Conservation (phyloP, 129 eudicot species). For the Lactuca saligna region DNA sequence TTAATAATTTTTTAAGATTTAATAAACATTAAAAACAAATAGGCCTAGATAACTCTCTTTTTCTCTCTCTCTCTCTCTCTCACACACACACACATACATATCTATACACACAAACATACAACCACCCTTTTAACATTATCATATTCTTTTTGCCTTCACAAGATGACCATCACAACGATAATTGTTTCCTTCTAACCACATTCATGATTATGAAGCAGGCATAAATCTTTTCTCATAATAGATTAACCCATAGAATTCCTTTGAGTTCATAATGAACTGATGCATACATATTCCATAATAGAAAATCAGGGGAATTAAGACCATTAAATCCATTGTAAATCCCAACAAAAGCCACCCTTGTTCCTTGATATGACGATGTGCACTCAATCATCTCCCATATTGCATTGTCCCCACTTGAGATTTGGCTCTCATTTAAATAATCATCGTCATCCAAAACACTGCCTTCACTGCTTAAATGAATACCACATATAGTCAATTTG, state of each 20-base stretch:
- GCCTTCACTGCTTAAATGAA: constrained; percentile 64
- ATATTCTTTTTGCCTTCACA: no score
- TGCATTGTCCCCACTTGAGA: constrained; percentile 96
- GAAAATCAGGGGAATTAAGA: constrained; percentile 91
- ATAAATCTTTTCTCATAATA: no score
- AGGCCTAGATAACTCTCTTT: no score
- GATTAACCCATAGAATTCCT: constrained; percentile 84
- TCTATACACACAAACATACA: no score
- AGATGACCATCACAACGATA: no score
- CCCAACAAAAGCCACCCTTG: constrained; percentile 94
- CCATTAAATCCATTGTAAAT: constrained; percentile 96
- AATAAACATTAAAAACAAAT: no score
- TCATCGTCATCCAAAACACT: constrained; percentile 63
- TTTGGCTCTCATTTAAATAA: constrained; percentile 50
- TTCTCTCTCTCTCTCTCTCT: no score
- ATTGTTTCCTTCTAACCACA: no score
- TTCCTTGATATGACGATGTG: constrained; percentile 90
- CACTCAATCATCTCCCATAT: constrained; percentile 96
- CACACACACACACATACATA: no score
- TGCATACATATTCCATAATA: constrained; percentile 69
- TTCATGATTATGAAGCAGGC: no score
- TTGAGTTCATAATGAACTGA: constrained; percentile 85
- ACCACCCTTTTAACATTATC: no score
- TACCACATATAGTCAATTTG: constrained; percentile 56
- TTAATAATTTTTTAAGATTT: no score